Base-by-base conservation (phyloP, 176 grass and related monocot genomes). In the Typha latifolia region DNA sequence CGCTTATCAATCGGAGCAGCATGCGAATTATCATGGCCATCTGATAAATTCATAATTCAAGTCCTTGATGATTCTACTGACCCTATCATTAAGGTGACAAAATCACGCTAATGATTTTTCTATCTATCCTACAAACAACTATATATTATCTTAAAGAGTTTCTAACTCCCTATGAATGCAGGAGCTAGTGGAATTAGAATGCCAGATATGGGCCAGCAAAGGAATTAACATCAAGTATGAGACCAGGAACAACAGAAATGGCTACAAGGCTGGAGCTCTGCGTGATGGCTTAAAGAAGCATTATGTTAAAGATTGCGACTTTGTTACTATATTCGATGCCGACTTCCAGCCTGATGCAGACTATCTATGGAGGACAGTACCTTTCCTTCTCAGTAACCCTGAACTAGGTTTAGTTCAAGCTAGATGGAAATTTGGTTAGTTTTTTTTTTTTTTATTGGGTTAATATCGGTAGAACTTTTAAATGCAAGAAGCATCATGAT, bases 251-350 rank as follows among this genome's bases (percentile, higher is more conserved):
- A 91, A 85, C 79, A 79, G 87, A 6, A 86, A 74, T 49, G 92
- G 88, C 4, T 96, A 96, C 85, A 96, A 96, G 83, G 88, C 88
- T 0, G 92, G 92, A 47, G 88, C 87, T 11, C 86, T 91, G 77
- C 77, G 82, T n/a, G 87, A 96, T 68, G 91, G 91, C 15, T 81
- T 96, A 16, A 76, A 72, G 62, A 91, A 89, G 63, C 12, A 1
- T n/a, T 96, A 96, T 24, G 85, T 61, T 7, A 69, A 47, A 23
- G 82, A 84, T 4, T 91, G 91, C 37, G 82, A 84, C 31, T 86
- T 66, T 51, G 87, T 96, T 0, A 82, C 80, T 62, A 82, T 96
- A 48, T 96, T 96, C 59, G 91, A 96, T 51, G 84, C 87, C 0
- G 91, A 96, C 66, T 96, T 96, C 76, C 87, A 96, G 73, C 91